phyloP scores from a whole-genome alignment of 2,329 filamentous ascomycete genomes.

The Verruconis gallopava region DNA sequence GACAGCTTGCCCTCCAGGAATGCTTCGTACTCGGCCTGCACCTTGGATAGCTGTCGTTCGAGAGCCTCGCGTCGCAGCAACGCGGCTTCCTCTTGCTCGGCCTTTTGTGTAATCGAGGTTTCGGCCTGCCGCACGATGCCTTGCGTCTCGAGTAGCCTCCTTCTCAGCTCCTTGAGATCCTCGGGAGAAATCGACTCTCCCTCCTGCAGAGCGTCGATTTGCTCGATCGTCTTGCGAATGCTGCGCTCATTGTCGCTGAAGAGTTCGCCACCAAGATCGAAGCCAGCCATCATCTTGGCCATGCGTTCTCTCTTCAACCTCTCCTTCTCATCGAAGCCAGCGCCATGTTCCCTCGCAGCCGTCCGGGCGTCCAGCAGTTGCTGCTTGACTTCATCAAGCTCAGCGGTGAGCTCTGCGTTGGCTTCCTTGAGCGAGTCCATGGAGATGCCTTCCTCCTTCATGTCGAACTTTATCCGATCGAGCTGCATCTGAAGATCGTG shows the following conservation, averaged over 20 bases:
- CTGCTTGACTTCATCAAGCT: conserved; percentile 91
- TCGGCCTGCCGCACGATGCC: conserved; percentile 88
- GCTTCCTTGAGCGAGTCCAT: conserved; percentile 97
- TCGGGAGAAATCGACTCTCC: conserved; percentile 74
- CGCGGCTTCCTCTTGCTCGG: conserved; percentile 48
- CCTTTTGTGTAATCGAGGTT: conserved; percentile 62
- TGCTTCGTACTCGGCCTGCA: conserved; percentile 76
- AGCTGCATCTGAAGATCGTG: conserved; percentile 96
- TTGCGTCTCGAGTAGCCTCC: conserved; percentile 76
- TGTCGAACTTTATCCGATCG: conserved; percentile 88
- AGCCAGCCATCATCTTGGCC: conserved; percentile 99
- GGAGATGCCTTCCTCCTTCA: conserved; percentile 91
- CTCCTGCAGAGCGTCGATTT: conserved; percentile 63
- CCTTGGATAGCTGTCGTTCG: conserved; percentile 57
- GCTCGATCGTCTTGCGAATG: conserved; percentile 71
- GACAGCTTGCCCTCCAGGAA: conserved; percentile 67
- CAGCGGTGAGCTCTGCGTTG: conserved; percentile 79
- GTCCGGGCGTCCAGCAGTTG: conserved; percentile 92
- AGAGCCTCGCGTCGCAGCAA: conserved; percentile 58
- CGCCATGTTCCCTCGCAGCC: conserved; percentile 85
- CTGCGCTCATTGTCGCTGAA: conserved; percentile 87
- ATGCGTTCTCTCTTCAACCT: conserved; percentile 98
- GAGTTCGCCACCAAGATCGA: conserved; percentile 82
- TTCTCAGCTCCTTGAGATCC: conserved; percentile 62
- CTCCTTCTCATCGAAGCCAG: conserved; percentile 90